Conservation (phyloP, 2,329 filamentous ascomycete genomes). For the Endoconidiophora polonica region DNA sequence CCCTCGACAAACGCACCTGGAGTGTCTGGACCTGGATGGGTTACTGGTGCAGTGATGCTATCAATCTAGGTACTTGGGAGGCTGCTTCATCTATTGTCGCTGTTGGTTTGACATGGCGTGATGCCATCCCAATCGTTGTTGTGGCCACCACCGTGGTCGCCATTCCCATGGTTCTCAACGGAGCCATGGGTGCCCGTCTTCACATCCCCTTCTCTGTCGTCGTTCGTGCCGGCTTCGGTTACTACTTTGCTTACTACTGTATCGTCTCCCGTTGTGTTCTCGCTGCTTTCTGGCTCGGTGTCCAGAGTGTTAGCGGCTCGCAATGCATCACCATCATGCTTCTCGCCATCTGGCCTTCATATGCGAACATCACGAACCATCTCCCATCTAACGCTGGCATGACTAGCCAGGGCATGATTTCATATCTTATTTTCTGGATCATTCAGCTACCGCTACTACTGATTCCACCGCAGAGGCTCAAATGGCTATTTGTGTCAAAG, state of each 20-base stretch:
- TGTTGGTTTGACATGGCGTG: conserved; percentile 27
- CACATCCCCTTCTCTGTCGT: conserved; percentile 25
- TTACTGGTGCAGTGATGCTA: conserved; percentile 29
- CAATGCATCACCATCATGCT: conserved; percentile 18
- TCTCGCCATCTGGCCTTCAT: conserved; percentile 25
- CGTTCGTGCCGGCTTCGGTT: conserved; percentile 24
- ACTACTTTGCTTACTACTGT: conserved; percentile 25
- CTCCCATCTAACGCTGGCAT: conserved; percentile 21
- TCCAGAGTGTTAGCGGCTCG: conserved; percentile 24
- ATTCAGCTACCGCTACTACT: conserved; percentile 27
- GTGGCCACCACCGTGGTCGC: conserved; percentile 27
- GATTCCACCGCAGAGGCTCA: conserved; percentile 27
- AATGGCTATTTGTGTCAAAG: conserved; percentile 26
- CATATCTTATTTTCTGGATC: conserved; percentile 31
- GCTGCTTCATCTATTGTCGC: conserved; percentile 23
- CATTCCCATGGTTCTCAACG: conserved; percentile 27
- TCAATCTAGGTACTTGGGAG: conserved; percentile 12
- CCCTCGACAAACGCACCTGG: conserved; percentile 27
- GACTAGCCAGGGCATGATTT: conserved; percentile 24
- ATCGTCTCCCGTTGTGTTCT: conserved; percentile 26
- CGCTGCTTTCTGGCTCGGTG: conserved; percentile 28
- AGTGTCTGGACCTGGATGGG: conserved; percentile 27
- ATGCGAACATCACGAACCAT: conserved; percentile 23
- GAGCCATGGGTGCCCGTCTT: conserved; percentile 26
- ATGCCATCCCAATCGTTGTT: conserved; percentile 28